Evolutionary conservation across 192 early-diverging fungal species (phyloP).

Genomic region (Radiomyces spectabilis): DNA sequence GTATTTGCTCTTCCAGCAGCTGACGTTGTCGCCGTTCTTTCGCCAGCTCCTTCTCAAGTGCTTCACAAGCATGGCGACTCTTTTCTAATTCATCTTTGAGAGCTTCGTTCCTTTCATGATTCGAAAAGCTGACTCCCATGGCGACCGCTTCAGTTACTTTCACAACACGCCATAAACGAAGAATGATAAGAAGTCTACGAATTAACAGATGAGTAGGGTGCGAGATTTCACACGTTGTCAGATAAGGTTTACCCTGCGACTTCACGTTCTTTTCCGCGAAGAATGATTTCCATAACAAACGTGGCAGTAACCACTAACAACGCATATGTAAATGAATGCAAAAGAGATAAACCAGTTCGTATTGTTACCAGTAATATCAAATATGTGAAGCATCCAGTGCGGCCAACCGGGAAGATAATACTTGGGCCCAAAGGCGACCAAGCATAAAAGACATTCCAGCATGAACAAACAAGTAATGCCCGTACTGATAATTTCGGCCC

Average conservation of each 20-base stretch:
- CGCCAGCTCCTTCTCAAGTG: neutral
- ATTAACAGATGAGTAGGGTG: neutral
- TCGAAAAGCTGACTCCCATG: constrained; percentile 22
- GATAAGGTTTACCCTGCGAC: constrained; percentile 31
- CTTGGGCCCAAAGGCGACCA: constrained; percentile 37
- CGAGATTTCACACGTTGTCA: no score
- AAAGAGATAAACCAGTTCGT: no score
- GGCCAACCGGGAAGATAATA: constrained; percentile 32
- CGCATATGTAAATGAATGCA: no score
- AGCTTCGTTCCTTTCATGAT: constrained; percentile 3
- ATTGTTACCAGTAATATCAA: constrained; percentile 33
- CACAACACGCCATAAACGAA: constrained; percentile 49
- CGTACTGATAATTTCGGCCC: constrained; percentile 27
- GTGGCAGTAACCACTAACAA: constrained; percentile 37
- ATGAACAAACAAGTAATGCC: constrained; percentile 40
- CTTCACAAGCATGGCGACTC: neutral
- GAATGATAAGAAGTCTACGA: constrained; percentile 38
- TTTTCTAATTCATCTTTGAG: constrained; percentile 1
- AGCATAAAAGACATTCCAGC: constrained; percentile 36
- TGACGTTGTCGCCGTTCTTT: neutral
- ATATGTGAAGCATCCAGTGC: constrained; percentile 35
- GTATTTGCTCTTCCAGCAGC: neutral
- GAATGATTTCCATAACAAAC: constrained; percentile 40
- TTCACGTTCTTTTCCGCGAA: constrained; percentile 45
- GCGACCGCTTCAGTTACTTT: constrained; percentile 42